Percentiles rank a stretch among this genome's conserved stretches.
phyloP scores from a whole-genome alignment of 305 asterid genomes.

The Rubia balearica region DNA sequence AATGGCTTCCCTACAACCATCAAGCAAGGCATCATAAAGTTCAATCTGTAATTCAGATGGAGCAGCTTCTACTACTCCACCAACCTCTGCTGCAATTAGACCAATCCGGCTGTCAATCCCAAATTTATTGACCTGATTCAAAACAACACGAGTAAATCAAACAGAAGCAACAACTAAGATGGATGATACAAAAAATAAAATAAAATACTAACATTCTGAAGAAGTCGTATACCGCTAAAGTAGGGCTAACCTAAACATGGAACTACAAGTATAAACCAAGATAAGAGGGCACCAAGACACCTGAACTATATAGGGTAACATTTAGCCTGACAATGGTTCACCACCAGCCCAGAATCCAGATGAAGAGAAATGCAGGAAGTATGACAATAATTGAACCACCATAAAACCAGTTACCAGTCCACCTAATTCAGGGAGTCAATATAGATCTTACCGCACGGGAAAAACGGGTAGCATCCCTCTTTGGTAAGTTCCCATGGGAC shows the following conservation, averaged over 20 bases:
- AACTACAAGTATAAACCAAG: not conserved
- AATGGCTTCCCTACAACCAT: constrained; percentile 90
- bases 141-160: not conserved
- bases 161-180: not conserved
- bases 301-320: not conserved
- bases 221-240: not conserved
- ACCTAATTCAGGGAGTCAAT: not conserved
- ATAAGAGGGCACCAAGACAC: constrained; percentile 3
- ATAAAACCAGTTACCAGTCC: not conserved
- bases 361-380: not conserved
- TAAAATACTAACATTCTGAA: not conserved
- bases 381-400: not conserved
- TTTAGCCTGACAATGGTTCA: not conserved
- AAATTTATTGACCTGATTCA: constrained; percentile 81
- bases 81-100: constrained; percentile 87
- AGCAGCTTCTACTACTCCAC: constrained; percentile 95
- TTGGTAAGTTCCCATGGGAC: constrained; percentile 92
- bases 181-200: not conserved
- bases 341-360: constrained; percentile 3
- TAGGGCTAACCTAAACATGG: not conserved
- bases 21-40: constrained; percentile 85
- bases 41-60: constrained; percentile 90
- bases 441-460: constrained; percentile 68
- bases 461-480: constrained; percentile 96
- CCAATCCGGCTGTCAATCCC: constrained; percentile 88